phyloP scores from a whole-genome alignment of 2,329 filamentous ascomycete genomes.

The Ceratocystis cacaofunesta region DNA sequence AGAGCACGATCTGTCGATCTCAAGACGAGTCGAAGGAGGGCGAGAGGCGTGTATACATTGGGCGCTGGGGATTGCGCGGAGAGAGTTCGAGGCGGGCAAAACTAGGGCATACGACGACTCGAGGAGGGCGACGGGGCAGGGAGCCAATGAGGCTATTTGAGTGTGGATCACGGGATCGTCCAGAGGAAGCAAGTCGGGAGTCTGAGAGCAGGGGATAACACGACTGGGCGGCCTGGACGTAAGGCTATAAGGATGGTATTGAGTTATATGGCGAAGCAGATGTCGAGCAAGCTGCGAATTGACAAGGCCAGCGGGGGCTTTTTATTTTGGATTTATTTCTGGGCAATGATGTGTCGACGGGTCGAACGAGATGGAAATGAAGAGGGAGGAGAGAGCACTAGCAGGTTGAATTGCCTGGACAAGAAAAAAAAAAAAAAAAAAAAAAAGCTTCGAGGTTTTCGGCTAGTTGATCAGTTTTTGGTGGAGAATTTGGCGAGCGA shows the following conservation, averaged over 20 bases:
- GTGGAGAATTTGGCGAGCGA: slow-evolving; percentile 1
- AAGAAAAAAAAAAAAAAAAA: slow-evolving; percentile 3
- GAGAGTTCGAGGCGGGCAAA: neutral
- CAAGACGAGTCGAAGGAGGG: neutral
- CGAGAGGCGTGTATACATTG: slow-evolving; percentile 4
- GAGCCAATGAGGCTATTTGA: neutral
- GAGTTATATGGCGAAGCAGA: neutral
- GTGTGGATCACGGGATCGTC: neutral
- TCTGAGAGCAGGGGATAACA: neutral
- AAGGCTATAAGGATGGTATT: neutral
- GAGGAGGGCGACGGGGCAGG: neutral
- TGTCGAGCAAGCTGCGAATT: neutral
- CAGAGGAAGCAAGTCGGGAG: neutral
- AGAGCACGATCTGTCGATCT: neutral
- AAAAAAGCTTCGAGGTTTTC: neutral
- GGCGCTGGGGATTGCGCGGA: neutral
- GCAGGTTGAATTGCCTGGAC: neutral
- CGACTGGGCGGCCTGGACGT: neutral
- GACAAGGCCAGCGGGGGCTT: neutral
- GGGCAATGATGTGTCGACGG: neutral
- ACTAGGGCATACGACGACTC: neutral
- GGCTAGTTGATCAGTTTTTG: neutral
- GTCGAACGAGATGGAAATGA: neutral
- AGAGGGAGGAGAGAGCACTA: neutral
- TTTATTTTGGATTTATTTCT: neutral